phyloP scores from a whole-genome alignment of 306 rosid genomes.

The Vicia sativa region DNA sequence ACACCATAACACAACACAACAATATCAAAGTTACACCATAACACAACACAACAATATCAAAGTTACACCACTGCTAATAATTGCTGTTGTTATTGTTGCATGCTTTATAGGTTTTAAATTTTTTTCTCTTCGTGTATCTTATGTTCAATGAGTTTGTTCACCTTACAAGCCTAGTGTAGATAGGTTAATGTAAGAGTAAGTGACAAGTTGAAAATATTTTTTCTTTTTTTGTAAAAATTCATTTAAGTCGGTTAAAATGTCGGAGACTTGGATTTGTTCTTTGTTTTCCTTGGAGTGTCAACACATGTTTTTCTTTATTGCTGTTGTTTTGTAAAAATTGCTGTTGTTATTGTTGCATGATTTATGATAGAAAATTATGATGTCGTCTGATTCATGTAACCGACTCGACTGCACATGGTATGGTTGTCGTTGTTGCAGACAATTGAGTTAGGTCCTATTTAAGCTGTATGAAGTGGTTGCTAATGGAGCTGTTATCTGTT shows the following conservation, averaged over 20 bases:
- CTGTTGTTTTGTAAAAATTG: no score
- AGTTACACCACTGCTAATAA: not conserved
- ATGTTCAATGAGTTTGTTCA: not conserved
- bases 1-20: no score
- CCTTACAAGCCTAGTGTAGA: not conserved
- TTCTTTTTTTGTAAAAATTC: conserved; percentile 4
- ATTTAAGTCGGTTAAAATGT: not conserved
- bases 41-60: no score
- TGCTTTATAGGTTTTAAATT: no score
- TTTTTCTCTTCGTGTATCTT: not conserved
- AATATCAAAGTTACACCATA: no score
- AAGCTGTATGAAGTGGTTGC: conserved; percentile 25
- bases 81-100: not conserved
- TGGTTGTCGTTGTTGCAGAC: not conserved
- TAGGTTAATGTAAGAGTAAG: not conserved
- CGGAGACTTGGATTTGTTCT: conserved; percentile 3
- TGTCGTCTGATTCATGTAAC: not conserved
- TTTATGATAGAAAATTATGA: not conserved
- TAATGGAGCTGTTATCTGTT: conserved; percentile 36
- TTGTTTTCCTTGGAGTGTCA: not conserved
- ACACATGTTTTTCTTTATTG: not conserved
- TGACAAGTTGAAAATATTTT: not conserved
- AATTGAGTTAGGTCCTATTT: conserved; percentile 17
- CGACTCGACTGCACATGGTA: not conserved
- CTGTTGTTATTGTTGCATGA: no score